Base-by-base conservation (phyloP, 2,329 filamentous ascomycete species). In the Fusarium setosum region DNA sequence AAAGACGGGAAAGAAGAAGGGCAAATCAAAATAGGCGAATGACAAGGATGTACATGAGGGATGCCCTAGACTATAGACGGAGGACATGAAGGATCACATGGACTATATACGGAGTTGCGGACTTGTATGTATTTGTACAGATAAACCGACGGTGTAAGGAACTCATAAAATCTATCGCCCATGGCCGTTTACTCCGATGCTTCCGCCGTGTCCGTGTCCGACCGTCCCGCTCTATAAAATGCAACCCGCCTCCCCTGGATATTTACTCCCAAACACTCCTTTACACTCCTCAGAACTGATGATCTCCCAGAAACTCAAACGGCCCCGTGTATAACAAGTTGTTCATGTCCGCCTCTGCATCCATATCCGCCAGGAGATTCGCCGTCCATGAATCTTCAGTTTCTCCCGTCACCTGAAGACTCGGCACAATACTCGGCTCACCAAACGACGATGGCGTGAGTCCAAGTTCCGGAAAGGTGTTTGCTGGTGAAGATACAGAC, bases 1-100 rank as follows among this genome's bases (percentile, higher is more conserved):
- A 7, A 74, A 74, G 47, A 71, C 66, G 41, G 59, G 55, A 10
- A 72, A 72, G 48, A 73, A 65, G 42, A 70, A 72, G 65, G 54
- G 49, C 45, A 72, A 61, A 51, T 50, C 63, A 56, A 71, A 72
- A 62, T 45, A 63, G 56, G 56, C 38, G 42, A 23, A 12, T 29
- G 26, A 29, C 26, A 8, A 68, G 40, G 60, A 64, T 24, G 20
- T 56, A 54, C 32, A 65, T 62, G 67, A 65, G 49, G 15, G 49
- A 57, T 65, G n/a, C n/a, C n/a, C 45, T 62, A 61, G 50, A 56
- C 40, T 40, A 66, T 71, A 70, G 61, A 72, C 53, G 61, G 66
- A 66, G 65, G n/a, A n/a, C n/a, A n/a, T n/a, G n/a, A n/a, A n/a
- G n/a, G n/a, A n/a, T n/a, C n/a, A n/a, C n/a, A n/a, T n/a, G n/a